A percentile compares a stretch with the other conserved stretches of the same genome.
Evolutionary conservation across 164 flowering plant genomes (phyloP).

Genomic region (Hamamelis virginiana): DNA sequence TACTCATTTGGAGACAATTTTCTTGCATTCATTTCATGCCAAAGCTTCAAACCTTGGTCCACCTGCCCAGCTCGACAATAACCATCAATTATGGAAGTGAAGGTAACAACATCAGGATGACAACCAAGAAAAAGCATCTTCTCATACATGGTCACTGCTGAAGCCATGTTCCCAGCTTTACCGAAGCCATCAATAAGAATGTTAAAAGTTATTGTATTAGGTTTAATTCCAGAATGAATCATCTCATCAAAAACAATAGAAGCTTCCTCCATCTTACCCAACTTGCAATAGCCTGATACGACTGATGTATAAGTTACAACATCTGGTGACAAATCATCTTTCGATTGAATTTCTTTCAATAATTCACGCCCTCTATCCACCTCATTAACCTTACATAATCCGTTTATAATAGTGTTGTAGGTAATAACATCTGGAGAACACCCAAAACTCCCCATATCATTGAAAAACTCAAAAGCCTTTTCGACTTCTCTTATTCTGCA

Average conservation of each 20-base stretch:
- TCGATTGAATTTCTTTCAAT: slow-evolving; percentile 38
- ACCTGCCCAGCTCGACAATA: slow-evolving; percentile 60
- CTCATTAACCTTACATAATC: slow-evolving; percentile 53
- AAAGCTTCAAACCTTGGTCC: slow-evolving; percentile 58
- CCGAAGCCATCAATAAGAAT: slow-evolving; percentile 79
- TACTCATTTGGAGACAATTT: slow-evolving; percentile 62
- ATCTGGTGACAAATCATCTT: slow-evolving; percentile 36
- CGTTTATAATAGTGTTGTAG: slow-evolving; percentile 71
- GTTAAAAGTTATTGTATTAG: slow-evolving; percentile 65
- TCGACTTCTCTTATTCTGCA: slow-evolving; percentile 49
- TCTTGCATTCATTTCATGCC: slow-evolving; percentile 57
- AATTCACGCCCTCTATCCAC: slow-evolving; percentile 52
- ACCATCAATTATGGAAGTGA: slow-evolving; percentile 73
- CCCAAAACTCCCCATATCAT: slow-evolving; percentile 59
- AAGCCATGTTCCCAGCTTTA: slow-evolving; percentile 56
- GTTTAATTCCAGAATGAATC: slow-evolving; percentile 43
- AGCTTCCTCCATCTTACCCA: slow-evolving; percentile 64
- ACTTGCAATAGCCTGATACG: slow-evolving; percentile 69
- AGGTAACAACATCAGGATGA: slow-evolving; percentile 72
- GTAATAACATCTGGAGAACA: slow-evolving; percentile 71
- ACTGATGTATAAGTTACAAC: slow-evolving; percentile 71
- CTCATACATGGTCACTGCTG: slow-evolving; percentile 45
- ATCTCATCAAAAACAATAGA: slow-evolving; percentile 49
- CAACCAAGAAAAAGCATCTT: slow-evolving; percentile 54
- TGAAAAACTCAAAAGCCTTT: slow-evolving; percentile 52